Conservation (phyloP, 2,329 filamentous ascomycete genomes). For the Helotiales sp. region DNA sequence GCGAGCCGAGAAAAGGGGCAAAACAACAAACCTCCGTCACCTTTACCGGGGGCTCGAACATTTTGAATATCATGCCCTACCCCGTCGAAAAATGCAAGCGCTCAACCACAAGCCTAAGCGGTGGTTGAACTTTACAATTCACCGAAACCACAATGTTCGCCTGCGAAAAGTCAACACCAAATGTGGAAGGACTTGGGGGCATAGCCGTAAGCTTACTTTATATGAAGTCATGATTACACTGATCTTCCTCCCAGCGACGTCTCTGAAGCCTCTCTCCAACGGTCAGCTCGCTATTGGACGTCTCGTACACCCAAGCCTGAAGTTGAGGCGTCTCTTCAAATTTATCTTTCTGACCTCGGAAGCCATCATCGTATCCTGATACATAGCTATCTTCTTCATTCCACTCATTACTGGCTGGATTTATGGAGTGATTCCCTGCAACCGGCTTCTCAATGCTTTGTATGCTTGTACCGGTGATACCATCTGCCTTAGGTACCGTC, state of each 20-base stretch:
- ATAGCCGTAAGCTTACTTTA: not conserved
- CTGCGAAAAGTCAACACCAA: not conserved
- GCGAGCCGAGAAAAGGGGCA: not conserved
- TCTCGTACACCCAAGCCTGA: not conserved
- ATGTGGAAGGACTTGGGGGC: not conserved
- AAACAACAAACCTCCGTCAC: not conserved
- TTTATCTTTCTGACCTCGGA: not conserved
- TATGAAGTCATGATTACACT: not conserved
- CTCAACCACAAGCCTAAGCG: too few species aligned
- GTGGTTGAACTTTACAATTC: too few species aligned
- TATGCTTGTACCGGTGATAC: not conserved
- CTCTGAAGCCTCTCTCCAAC: slow-evolving; percentile 2
- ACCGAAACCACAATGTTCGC: not conserved
- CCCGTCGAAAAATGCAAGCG: too few species aligned
- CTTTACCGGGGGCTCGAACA: not conserved
- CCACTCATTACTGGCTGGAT: not conserved
- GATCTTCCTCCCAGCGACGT: not conserved
- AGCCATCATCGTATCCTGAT: not conserved
- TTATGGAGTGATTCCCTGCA: not conserved
- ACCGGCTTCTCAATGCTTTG: not conserved
- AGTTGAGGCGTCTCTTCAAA: not conserved
- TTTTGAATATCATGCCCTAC: too few species aligned
- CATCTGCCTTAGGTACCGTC: not conserved
- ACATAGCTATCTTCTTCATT: not conserved
- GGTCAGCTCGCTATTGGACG: not conserved